Conservation (phyloP, 495 filamentous ascomycete genomes). For the Aspergillus affinis region DNA sequence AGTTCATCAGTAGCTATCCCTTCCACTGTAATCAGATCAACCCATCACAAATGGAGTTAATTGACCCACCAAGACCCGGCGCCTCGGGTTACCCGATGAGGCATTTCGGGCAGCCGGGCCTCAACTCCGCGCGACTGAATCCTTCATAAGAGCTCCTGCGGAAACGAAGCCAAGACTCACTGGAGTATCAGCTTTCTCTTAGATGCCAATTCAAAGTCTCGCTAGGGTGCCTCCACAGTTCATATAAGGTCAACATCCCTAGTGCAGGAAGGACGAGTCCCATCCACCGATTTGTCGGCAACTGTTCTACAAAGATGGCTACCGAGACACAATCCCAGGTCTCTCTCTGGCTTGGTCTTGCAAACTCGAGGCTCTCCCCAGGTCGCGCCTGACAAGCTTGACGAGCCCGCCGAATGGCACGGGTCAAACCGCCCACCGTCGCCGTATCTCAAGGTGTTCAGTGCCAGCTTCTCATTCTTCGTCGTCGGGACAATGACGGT, state of each 20-base stretch:
- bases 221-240: too few species aligned
- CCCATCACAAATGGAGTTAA: too few species aligned
- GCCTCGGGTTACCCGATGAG: neutral
- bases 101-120: neutral
- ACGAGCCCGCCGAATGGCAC: neutral
- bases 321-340: neutral
- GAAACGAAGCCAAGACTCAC: too few species aligned
- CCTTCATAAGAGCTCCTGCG: too few species aligned
- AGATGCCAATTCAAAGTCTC: too few species aligned
- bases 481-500: constrained; percentile 44
- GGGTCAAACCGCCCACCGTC: neutral
- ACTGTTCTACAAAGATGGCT: neutral
- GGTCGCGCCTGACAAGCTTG: neutral
- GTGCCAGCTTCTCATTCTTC: constrained; percentile 30
- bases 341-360: neutral
- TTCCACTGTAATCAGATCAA: too few species aligned
- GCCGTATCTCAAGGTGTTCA: constrained; percentile 27
- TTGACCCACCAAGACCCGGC: too few species aligned
- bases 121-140: neutral
- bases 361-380: neutral
- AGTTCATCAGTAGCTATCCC: too few species aligned
- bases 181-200: too few species aligned
- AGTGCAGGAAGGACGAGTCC: too few species aligned
- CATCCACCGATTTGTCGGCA: neutral
- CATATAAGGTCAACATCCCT: too few species aligned